These are phyloP conservation scores for Leishmania tropica DNA, from an alignment of 208 protist species.

Conservation along the genomic window DNA sequence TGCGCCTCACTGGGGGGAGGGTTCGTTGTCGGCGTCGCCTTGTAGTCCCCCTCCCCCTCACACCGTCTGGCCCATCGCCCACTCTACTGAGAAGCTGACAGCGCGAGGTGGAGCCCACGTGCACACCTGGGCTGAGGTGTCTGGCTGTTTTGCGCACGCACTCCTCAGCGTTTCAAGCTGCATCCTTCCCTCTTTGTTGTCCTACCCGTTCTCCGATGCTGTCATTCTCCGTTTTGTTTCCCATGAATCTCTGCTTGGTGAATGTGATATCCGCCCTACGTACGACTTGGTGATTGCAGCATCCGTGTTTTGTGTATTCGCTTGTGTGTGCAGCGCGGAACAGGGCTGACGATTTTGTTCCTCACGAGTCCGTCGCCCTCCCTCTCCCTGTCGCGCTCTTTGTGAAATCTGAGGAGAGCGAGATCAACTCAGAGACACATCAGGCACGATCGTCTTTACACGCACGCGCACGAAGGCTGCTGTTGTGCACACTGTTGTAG, in stretches of 20 bases:
- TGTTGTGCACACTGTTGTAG: neutral
- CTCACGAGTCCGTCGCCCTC: neutral
- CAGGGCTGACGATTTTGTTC: neutral
- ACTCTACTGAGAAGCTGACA: neutral
- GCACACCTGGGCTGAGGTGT: neutral
- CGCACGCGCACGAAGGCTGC: neutral
- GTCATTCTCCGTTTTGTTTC: too few relatives aligned
- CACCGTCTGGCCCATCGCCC: neutral
- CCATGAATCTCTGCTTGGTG: neutral
- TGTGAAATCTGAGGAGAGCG: neutral
- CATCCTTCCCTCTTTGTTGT: neutral
- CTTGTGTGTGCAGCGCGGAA: neutral
- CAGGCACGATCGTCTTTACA: neutral
- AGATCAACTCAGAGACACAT: neutral
- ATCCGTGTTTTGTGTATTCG: neutral
- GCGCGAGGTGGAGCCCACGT: neutral
- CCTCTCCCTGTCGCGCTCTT: constrained; percentile 3
- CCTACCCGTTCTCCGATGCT: neutral
- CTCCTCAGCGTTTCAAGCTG: neutral
- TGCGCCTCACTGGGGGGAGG: neutral
- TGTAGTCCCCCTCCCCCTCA: neutral
- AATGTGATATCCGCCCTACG: neutral
- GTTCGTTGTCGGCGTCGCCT: neutral
- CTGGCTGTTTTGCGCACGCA: too few relatives aligned
- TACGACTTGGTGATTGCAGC: neutral